Percentiles rank a stretch among this genome's conserved stretches.
Conservation (phyloP, 495 filamentous ascomycete species). For the Stereocaulon alpinum region DNA sequence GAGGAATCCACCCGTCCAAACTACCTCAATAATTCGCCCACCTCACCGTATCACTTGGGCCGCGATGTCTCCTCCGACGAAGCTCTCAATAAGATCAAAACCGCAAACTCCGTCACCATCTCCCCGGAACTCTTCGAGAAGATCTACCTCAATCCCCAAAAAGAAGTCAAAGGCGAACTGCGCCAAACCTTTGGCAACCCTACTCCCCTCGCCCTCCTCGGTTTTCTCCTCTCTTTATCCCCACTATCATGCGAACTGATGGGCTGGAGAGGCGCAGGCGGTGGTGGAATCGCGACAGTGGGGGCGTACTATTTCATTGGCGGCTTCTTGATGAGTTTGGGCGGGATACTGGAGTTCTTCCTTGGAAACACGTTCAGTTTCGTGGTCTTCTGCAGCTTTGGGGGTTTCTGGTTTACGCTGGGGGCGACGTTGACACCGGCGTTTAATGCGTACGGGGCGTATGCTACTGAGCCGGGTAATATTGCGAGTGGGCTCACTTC, state of each 20-base stretch:
- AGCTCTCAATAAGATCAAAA: conserved; percentile 30
- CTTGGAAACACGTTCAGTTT: conserved; percentile 63
- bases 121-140: conserved; percentile 63
- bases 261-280: conserved; percentile 58
- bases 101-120: conserved; percentile 44
- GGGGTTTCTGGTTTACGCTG: conserved; percentile 48
- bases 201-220: conserved; percentile 54
- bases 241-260: conserved; percentile 57
- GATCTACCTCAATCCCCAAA: conserved; percentile 59
- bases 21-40: conserved; percentile 14
- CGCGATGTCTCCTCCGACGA: conserved; percentile 19
- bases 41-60: conserved; percentile 15
- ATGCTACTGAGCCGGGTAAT: conserved; percentile 26
- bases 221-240: conserved; percentile 54
- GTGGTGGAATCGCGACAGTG: conserved; percentile 43
- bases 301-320: conserved; percentile 24
- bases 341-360: conserved; percentile 56
- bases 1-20: conserved; percentile 19
- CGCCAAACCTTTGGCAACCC: conserved; percentile 57
- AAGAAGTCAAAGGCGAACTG: conserved; percentile 45
- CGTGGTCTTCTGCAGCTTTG: conserved; percentile 49
- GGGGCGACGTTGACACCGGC: conserved; percentile 34
- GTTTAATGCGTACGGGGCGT: conserved; percentile 37
- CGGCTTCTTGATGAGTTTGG: conserved; percentile 49
- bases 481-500: conserved; percentile 27